phyloP scores from a whole-genome alignment of 139 green algal genomes.

The Penium margaritaceum region DNA sequence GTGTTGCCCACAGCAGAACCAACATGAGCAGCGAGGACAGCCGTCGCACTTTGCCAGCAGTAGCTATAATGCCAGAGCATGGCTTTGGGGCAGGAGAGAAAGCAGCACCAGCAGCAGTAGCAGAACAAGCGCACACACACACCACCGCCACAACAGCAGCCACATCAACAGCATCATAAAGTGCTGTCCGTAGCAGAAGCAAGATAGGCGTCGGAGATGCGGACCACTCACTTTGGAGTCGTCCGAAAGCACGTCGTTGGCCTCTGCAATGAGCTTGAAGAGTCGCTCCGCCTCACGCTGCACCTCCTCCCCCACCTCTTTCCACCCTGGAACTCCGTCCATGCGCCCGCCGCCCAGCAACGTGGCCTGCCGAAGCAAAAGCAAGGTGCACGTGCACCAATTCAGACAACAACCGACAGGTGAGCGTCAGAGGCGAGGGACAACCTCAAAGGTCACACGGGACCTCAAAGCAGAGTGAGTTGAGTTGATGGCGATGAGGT shows the following conservation, averaged over 20 bases:
- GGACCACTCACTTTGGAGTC: slow-evolving; percentile 36
- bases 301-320: slow-evolving; percentile 12
- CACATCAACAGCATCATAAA: too few species aligned
- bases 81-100: too few species aligned
- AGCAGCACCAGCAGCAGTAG: too few species aligned
- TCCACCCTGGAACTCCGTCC: too few species aligned
- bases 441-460: not conserved
- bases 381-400: slow-evolving; percentile 14
- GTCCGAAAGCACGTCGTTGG: slow-evolving; percentile 36
- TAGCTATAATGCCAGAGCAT: too few species aligned
- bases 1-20: too few species aligned
- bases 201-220: too few species aligned
- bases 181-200: too few species aligned
- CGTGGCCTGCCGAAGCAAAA: not conserved
- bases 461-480: not conserved
- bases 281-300: slow-evolving; percentile 35
- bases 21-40: too few species aligned
- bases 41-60: too few species aligned
- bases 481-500: not conserved
- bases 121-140: too few species aligned
- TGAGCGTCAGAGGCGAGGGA: not conserved
- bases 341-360: slow-evolving; percentile 1
- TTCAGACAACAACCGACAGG: not conserved
- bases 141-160: too few species aligned
- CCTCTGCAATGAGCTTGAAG: slow-evolving; percentile 45